Evolutionary conservation across 345 rosid genomes (phyloP), one percentile per base, ranked within the genome.

Genomic region (Populus pruinosa): DNA sequence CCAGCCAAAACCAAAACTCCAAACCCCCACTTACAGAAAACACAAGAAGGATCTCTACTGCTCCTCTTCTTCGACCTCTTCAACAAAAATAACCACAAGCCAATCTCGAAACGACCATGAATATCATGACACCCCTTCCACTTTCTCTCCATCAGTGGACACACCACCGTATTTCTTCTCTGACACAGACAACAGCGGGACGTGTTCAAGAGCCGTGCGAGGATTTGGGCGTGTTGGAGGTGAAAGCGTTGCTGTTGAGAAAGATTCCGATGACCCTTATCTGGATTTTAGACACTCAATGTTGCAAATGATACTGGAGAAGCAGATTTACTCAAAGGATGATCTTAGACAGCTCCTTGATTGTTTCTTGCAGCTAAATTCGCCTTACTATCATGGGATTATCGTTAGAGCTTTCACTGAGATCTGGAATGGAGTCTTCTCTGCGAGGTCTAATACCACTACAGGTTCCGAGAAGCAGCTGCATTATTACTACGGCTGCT

Each of bases 291-390:
- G 96, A 43, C 91, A 90, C 38, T 96, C 99, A 2, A 96, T 96
- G 98, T 88, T 96, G 76, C 98, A 96, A 71, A 96, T 93, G 99
- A 92, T 96, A 76, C 74, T 96, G 80, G 94, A 92, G 84, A 93
- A 93, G 67, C 89, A 91, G 83, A 91, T 93, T 67, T 93, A 96
- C 84, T 87, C 94, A 0, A 92, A 87, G 79, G 94, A 93, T 8
- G 99, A 93, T 47, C 86, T 93, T 1, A 86, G 84, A 76, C 94
- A 93, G 87, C 93, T 96, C 59, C 86, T 93, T 21, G 85, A 91
- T 81, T 96, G 99, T 66, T 96, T 93, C 82, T 78, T 96, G 80
- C 90, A 92, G 55, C 89, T 96, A 47, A 96, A 96, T 75, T 90
- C 92, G 35, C 96, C 98, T 0, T 88, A 82, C 72, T 81, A 93